These are phyloP conservation scores for Myriosclerotinia curreyana DNA, from an alignment of 2,329 filamentous ascomycete species.

Conservation along the genomic window DNA sequence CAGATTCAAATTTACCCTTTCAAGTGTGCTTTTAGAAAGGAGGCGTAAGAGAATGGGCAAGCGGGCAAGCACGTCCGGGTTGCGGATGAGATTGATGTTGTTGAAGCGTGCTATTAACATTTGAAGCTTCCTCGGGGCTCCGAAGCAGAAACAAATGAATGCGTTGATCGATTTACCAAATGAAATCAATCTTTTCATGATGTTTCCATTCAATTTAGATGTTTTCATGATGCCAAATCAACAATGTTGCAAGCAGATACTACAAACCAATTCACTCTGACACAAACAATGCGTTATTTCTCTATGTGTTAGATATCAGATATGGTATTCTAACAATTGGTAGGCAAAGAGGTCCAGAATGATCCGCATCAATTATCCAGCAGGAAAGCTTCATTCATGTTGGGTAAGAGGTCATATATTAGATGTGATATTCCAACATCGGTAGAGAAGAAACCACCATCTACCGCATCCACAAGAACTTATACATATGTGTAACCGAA, in stretches of 20 bases:
- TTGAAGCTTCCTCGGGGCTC: neutral
- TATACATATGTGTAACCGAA: neutral
- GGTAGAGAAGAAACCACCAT: neutral
- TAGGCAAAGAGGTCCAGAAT: neutral
- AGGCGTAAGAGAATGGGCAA: neutral
- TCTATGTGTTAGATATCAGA: neutral
- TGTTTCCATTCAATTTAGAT: neutral
- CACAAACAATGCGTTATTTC: neutral
- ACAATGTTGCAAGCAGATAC: neutral
- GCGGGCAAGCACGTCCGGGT: neutral
- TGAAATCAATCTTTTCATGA: neutral
- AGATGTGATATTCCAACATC: neutral
- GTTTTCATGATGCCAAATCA: neutral
- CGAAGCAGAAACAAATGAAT: neutral
- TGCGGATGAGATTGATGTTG: neutral
- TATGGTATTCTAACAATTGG: neutral
- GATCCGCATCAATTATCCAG: neutral
- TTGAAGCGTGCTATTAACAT: neutral
- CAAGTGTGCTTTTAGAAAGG: slow-evolving; percentile 44
- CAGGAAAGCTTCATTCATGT: neutral
- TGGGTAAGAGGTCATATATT: neutral
- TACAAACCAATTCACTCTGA: neutral
- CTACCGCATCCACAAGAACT: neutral
- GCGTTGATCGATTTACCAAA: neutral
- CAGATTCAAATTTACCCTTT: slow-evolving; percentile 51